phyloP scores from a whole-genome alignment of 1,284 basidiomycete genomes.

The Apiotrichum akiyoshidainum region DNA sequence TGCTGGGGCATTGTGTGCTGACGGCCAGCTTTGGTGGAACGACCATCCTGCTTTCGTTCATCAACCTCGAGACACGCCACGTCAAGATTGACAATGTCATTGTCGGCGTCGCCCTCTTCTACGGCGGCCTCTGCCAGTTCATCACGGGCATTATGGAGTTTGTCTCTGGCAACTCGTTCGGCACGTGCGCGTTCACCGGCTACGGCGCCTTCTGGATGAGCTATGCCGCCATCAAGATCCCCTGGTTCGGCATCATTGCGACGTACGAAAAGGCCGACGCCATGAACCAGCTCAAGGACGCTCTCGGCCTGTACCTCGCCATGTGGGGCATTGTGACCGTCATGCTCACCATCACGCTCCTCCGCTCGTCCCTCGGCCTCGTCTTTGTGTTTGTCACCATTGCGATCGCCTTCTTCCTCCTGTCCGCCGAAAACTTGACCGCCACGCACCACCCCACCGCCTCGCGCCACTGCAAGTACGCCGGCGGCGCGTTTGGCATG shows the following conservation, averaged over 20 bases:
- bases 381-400: constrained; percentile 67
- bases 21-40: constrained; percentile 52
- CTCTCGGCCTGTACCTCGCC: constrained; percentile 52
- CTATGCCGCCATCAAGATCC: constrained; percentile 31
- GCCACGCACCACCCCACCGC: constrained; percentile 13
- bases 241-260: constrained; percentile 54
- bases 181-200: constrained; percentile 67
- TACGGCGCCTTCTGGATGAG: constrained; percentile 67
- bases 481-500: constrained; percentile 69
- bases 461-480: constrained; percentile 52
- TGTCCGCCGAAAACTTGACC: constrained; percentile 45
- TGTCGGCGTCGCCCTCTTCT: constrained; percentile 73
- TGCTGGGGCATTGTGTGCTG: not conserved
- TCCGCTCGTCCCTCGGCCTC: constrained; percentile 16
- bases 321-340: constrained; percentile 40
- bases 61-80: constrained; percentile 48
- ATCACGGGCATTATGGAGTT: constrained; percentile 62
- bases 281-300: constrained; percentile 55
- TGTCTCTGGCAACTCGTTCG: constrained; percentile 64
- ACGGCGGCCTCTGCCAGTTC: constrained; percentile 73
- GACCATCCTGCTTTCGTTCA: constrained; percentile 55
- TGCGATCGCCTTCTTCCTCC: constrained; percentile 55
- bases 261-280: constrained; percentile 40
- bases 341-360: constrained; percentile 7
- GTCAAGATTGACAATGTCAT: constrained; percentile 65